phyloP scores from a whole-genome alignment of 129 eudicot species.

The Mikania micrantha region DNA sequence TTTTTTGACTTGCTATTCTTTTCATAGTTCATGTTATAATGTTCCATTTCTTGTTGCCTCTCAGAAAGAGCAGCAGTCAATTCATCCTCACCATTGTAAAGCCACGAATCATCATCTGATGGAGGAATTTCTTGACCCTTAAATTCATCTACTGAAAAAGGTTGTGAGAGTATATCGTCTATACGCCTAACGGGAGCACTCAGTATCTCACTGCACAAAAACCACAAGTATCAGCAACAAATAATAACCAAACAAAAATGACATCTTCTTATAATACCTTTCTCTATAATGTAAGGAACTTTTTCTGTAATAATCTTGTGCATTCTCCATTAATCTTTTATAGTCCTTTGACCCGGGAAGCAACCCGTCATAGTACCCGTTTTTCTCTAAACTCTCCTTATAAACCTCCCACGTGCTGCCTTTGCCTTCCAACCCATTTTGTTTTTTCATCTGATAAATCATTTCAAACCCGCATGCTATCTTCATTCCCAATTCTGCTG shows the following conservation, averaged over 20 bases:
- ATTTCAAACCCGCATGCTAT: conserved; percentile 93
- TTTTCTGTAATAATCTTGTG: conserved; percentile 59
- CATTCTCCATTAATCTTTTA: conserved; percentile 67
- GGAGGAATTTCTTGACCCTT: conserved; percentile 56
- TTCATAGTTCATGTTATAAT: conserved; percentile 38
- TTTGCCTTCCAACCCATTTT: conserved; percentile 66
- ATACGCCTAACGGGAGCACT: conserved; percentile 75
- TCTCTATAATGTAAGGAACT: conserved; percentile 57
- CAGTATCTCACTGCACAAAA: conserved; percentile 58
- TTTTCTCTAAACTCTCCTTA: conserved; percentile 53
- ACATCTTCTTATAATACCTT: conserved; percentile 32
- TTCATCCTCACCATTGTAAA: conserved; percentile 88
- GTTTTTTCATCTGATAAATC: conserved; percentile 77
- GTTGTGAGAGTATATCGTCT: conserved; percentile 70
- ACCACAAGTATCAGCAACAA: not conserved
- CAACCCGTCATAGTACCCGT: conserved; percentile 75
- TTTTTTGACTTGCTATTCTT: conserved; percentile 58
- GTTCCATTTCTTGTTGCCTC: conserved; percentile 83
- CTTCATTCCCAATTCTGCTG: conserved; percentile 96
- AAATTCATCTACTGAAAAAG: conserved; percentile 48
- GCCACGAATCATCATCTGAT: conserved; percentile 96
- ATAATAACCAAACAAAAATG: not conserved
- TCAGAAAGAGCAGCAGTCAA: conserved; percentile 73
- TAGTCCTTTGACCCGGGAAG: conserved; percentile 85
- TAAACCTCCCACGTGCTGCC: conserved; percentile 82